phyloP scores from a whole-genome alignment of 148 eudicot species.

The Rheum nobile region DNA sequence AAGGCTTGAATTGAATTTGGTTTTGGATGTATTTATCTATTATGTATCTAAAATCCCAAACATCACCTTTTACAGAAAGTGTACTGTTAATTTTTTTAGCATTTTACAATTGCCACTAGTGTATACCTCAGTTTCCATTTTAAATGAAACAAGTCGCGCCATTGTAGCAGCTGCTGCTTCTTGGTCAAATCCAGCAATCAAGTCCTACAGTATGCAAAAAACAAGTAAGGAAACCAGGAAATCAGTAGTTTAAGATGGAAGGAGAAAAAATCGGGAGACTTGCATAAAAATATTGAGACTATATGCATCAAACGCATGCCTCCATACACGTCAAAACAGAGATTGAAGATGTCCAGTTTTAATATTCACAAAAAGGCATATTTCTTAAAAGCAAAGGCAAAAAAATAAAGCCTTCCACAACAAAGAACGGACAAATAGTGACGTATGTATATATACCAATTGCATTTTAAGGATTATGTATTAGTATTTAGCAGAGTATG shows the following conservation, averaged over 20 bases:
- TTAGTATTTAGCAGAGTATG: neutral
- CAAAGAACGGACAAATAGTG: neutral
- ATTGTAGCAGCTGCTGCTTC: slow-evolving; percentile 92
- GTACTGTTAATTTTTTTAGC: neutral
- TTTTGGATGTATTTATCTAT: neutral
- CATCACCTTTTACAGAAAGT: neutral
- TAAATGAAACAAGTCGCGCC: slow-evolving; percentile 85
- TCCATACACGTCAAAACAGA: neutral
- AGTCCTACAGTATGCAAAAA: slow-evolving; percentile 34
- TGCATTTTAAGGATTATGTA: neutral
- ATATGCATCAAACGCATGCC: neutral
- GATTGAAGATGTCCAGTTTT: neutral
- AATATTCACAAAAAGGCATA: neutral
- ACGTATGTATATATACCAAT: neutral
- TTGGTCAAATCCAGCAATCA: slow-evolving; percentile 96
- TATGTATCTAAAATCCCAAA: neutral
- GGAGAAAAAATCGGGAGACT: neutral
- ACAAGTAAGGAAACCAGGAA: neutral
- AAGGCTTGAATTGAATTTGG: neutral
- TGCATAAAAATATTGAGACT: neutral
- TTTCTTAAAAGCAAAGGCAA: neutral
- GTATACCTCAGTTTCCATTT: slow-evolving; percentile 93
- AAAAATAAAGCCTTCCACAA: neutral
- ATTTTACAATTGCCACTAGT: neutral
- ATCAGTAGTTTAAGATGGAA: neutral